Evolutionary conservation across 176 grass and related monocot genomes (phyloP).

Genomic region (Hordeum vulgare): DNA sequence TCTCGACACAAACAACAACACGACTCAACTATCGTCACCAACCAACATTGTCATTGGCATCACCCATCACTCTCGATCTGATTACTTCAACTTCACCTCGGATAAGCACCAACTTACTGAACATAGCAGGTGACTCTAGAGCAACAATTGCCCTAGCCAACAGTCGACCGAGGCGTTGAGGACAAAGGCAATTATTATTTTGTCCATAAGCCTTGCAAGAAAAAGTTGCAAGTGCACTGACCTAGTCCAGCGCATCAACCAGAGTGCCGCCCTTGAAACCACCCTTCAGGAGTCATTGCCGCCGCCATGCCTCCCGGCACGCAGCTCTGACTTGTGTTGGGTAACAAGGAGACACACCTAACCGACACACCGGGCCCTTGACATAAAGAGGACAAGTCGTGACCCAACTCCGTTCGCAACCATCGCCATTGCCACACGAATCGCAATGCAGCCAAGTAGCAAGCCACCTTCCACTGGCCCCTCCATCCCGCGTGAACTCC

Average conservation of each 20-base stretch:
- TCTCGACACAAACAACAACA: no score
- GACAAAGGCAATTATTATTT: background rate
- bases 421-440: background rate
- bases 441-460: background rate
- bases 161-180: background rate
- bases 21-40: no score
- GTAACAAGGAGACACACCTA: background rate
- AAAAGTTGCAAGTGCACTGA: background rate
- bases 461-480: background rate
- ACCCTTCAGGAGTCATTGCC: background rate
- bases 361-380: background rate
- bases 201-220: no score
- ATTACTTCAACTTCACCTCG: no score
- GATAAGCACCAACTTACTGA: no score
- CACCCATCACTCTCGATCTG: no score
- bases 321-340: no score
- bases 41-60: no score
- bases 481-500: background rate
- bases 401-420: background rate
- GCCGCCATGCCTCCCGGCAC: no score
- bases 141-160: no score
- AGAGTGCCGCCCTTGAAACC: background rate
- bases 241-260: background rate
- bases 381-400: background rate
- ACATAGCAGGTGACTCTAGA: no score